Percentiles rank a stretch among this genome's conserved stretches.
These are phyloP conservation scores for Fomitopsis schrenkii DNA, from an alignment of 1,284 basidiomycete genomes.

Conservation along the genomic window DNA sequence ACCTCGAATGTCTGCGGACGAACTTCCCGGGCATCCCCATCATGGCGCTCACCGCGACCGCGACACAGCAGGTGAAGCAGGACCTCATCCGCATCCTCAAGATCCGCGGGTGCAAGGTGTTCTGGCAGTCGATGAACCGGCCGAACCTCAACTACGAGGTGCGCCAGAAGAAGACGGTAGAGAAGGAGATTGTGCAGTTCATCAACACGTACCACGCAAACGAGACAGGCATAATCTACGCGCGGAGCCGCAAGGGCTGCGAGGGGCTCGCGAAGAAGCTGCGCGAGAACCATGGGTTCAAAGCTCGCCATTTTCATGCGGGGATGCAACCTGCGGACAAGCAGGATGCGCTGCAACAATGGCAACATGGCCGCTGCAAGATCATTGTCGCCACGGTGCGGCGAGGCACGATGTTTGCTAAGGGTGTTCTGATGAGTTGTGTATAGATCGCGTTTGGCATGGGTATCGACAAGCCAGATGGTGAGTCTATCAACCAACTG, in stretches of 20 bases:
- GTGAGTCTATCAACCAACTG: conserved; percentile 30
- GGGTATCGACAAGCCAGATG: conserved; percentile 92
- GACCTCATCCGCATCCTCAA: conserved; percentile 77
- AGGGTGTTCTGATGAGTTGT: not conserved
- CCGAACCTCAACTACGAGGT: conserved; percentile 87
- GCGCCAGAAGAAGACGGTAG: conserved; percentile 49
- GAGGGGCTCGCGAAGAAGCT: conserved; percentile 76
- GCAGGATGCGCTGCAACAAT: conserved; percentile 61
- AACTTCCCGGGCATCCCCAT: conserved; percentile 82
- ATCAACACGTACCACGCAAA: conserved; percentile 58
- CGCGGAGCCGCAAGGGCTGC: conserved; percentile 66
- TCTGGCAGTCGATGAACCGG: conserved; percentile 90
- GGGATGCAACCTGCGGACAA: conserved; percentile 67
- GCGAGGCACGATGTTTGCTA: not conserved
- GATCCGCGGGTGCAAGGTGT: conserved; percentile 55
- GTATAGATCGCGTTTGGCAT: conserved; percentile 82
- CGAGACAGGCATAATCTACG: conserved; percentile 89
- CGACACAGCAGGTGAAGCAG: conserved; percentile 70
- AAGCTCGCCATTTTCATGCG: conserved; percentile 87
- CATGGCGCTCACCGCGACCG: conserved; percentile 96
- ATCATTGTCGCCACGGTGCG: conserved; percentile 89
- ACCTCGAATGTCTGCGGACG: conserved; percentile 64
- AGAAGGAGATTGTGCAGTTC: conserved; percentile 70
- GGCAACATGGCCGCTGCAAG: conserved; percentile 71
- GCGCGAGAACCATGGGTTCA: conserved; percentile 51